These are phyloP conservation scores for Perkinsus olseni DNA, from an alignment of 169 alveolate genomes.

Conservation along the genomic window DNA sequence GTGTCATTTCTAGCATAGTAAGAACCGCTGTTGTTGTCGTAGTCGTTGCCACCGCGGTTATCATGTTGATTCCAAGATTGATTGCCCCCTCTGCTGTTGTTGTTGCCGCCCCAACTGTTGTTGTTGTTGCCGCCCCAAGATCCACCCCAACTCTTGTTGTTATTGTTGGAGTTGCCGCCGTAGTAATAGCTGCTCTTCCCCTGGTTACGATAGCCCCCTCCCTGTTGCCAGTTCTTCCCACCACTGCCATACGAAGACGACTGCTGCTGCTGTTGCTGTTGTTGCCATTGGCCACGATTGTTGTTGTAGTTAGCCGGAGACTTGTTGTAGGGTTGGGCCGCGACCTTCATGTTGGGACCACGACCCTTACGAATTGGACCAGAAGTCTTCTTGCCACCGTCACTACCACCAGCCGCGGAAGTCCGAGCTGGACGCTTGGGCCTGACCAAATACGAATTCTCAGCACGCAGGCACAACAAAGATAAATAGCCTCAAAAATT, in stretches of 20 bases:
- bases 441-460: not conserved
- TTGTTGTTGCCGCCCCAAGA: not conserved
- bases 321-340: not conserved
- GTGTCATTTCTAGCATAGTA: not conserved
- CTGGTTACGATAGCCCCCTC: not conserved
- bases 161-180: not conserved
- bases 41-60: not conserved
- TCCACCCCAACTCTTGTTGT: not conserved
- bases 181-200: not conserved
- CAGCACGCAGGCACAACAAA: not conserved
- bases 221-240: not conserved
- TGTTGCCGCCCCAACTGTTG: not conserved
- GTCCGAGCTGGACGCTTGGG: not conserved
- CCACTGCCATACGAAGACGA: not conserved
- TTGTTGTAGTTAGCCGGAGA: no score
- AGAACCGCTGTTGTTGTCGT: not conserved
- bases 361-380: not conserved
- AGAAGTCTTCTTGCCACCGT: not conserved
- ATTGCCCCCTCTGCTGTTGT: not conserved
- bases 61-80: not conserved
- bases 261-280: not conserved
- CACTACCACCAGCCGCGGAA: not conserved
- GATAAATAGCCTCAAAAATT: not conserved
- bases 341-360: not conserved
- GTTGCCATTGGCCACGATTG: not conserved